Evolutionary conservation across 2,329 filamentous ascomycete species (phyloP), one percentile per base, ranked within the genome.

Genomic region (Apiospora kogelbergensis): DNA sequence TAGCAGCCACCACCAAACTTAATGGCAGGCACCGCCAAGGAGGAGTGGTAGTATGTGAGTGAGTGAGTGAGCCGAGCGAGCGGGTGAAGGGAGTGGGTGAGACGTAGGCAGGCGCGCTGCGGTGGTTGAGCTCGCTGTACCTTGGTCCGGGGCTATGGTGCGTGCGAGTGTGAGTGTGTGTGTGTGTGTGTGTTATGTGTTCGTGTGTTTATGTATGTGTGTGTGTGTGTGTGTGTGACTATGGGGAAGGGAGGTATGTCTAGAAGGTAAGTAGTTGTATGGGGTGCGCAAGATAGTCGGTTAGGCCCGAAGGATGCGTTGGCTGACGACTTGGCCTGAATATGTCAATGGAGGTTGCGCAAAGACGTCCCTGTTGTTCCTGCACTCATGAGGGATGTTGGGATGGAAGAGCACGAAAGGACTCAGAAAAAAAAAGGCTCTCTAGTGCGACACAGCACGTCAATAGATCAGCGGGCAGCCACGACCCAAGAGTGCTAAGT

Each of bases 401-500:
- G 53, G 30, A 26, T 37, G 53, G 53, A 37, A 60, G 53, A 20
- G 20, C 26, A 33, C 30, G 17, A 33, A 30, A 60, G 24, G 53
- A n/a, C 20, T 60, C 53, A 37, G 37, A 60, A 37, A 60, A 60
- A 60, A 37, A 60, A 60, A 7, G 7, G 53, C 20, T n/a, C 30
- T 9, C 33, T 60, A 60, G 53, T 60, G 53, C 53, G 53, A 60
- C 53, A 37, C 30, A 57, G 48, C 15, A 57, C 26, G 30, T 6
- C 48, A 60, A 60, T 37, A 60, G 53, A 60, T n/a, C 53, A 37
- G 53, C 30, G 30, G 53, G 53, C 53, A 60, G 26, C 53, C 53
- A 37, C 53, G 53, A 60, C 53, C 53, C 53, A 37, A 37, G 33
- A 22, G 53, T 37, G 20, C n/a, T 60, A 37, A 53, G 26, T 13